These are phyloP conservation scores for Blepharisma japonicum DNA, from an alignment of 73 alveolate genomes.

Conservation along the genomic window DNA sequence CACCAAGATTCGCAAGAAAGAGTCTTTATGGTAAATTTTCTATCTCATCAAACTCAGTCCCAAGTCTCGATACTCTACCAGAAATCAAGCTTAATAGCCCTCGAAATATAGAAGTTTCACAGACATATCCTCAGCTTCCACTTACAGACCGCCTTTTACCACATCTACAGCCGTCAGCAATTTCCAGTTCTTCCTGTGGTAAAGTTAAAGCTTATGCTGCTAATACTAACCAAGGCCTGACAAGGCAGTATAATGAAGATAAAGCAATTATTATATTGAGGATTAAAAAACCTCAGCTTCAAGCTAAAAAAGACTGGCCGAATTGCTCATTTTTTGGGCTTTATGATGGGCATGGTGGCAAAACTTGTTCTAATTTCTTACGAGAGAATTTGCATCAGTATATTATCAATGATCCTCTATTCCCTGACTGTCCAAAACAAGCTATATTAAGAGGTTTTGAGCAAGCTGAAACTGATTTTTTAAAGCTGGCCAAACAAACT, in stretches of 20 bases:
- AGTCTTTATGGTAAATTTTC: no score
- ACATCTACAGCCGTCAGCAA: no score
- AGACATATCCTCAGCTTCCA: no score
- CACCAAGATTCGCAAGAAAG: no score
- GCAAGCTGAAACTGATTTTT: conserved; percentile 55
- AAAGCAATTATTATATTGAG: conserved; percentile 72
- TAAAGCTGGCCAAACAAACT: conserved; percentile 48
- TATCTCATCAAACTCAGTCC: background rate
- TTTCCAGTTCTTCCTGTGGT: conserved; percentile 49
- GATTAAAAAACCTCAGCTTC: conserved; percentile 53
- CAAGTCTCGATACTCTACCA: background rate
- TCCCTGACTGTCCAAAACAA: conserved; percentile 59
- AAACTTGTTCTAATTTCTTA: conserved; percentile 60
- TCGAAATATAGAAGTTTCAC: no score
- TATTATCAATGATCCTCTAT: conserved; percentile 41
- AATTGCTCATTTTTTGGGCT: conserved; percentile 58
- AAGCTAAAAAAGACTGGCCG: conserved; percentile 57
- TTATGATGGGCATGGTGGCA: conserved; percentile 65
- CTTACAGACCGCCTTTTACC: no score
- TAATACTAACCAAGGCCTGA: conserved; percentile 91
- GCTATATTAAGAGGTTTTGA: conserved; percentile 53
- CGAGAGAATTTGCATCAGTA: conserved; percentile 58
- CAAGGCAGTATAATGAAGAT: conserved; percentile 76
- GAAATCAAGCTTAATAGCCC: no score
- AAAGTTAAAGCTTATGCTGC: conserved; percentile 89